A percentile compares a stretch with the other conserved stretches of the same genome.
phyloP scores from a whole-genome alignment of 2,329 filamentous ascomycete species.

The Aspergillus ustus region DNA sequence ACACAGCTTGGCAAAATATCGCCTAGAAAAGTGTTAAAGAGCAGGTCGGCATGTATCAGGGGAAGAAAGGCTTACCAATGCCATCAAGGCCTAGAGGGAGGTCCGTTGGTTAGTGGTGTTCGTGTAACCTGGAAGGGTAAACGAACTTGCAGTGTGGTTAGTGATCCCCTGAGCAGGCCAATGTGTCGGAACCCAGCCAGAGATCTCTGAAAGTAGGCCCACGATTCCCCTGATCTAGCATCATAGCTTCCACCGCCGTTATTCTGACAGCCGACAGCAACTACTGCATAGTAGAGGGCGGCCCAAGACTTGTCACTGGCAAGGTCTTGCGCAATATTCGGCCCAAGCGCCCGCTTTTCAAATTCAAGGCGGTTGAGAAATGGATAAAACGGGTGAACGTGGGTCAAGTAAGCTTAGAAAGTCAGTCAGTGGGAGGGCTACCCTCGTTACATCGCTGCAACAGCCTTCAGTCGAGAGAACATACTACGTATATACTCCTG shows the following conservation, averaged over 20 bases:
- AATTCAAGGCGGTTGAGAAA: conserved; percentile 45
- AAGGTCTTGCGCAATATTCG: conserved; percentile 55
- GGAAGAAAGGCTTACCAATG: neutral
- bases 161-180: conserved; percentile 1
- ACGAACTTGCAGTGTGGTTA: conserved; percentile 1
- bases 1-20: conserved; percentile 42
- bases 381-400: conserved; percentile 45
- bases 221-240: conserved; percentile 42
- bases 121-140: too few species aligned
- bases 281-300: conserved; percentile 42
- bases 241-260: conserved; percentile 43
- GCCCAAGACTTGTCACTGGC: conserved; percentile 56
- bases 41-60: neutral
- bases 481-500: neutral
- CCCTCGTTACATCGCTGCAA: neutral
- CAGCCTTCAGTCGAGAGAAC: neutral
- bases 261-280: conserved; percentile 46
- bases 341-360: conserved; percentile 47
- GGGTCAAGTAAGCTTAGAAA: conserved; percentile 44
- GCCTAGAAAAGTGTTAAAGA: conserved; percentile 28
- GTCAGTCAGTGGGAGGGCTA: neutral
- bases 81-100: neutral
- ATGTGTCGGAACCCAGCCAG: conserved; percentile 28
- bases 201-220: conserved; percentile 32
- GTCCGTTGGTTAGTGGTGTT: neutral